phyloP scores from a whole-genome alignment of 1,284 basidiomycete genomes.

The Cystobasidium sp. region DNA sequence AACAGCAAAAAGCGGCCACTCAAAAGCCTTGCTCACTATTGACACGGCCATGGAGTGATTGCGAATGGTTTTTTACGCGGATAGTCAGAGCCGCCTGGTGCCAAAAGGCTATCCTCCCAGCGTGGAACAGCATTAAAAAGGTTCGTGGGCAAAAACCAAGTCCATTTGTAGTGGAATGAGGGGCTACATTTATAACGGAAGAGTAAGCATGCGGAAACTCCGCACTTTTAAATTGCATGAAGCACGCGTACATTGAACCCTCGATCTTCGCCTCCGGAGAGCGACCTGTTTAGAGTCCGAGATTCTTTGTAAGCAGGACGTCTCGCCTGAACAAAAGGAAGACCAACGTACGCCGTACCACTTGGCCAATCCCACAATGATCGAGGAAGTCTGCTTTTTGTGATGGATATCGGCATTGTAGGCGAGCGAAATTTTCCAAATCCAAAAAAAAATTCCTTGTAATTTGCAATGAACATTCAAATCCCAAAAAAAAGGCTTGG shows the following conservation, averaged over 20 bases:
- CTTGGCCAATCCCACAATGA: constrained; percentile 27
- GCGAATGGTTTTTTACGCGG: no score
- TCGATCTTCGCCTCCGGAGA: constrained; percentile 35
- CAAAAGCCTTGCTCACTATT: no score
- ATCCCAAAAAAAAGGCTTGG: no score
- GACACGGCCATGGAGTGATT: no score
- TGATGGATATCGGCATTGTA: not conserved
- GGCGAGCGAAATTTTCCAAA: not conserved
- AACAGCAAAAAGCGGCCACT: no score
- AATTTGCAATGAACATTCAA: no score
- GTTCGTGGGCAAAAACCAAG: not conserved
- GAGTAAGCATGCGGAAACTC: not conserved
- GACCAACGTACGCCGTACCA: constrained; percentile 28
- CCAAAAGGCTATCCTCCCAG: no score
- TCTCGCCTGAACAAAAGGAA: constrained; percentile 10
- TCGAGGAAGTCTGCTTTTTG: not conserved
- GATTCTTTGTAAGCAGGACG: not conserved
- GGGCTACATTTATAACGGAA: not conserved
- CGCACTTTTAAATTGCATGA: not conserved
- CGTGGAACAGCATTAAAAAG: no score
- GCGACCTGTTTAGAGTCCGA: not conserved
- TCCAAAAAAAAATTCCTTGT: not conserved
- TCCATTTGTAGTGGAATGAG: constrained; percentile 12
- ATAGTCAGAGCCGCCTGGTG: no score
- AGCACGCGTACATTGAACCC: constrained; percentile 21